These are phyloP conservation scores for Fraxinus sp. DNA, from an alignment of 305 asterid species.

Conservation along the genomic window DNA sequence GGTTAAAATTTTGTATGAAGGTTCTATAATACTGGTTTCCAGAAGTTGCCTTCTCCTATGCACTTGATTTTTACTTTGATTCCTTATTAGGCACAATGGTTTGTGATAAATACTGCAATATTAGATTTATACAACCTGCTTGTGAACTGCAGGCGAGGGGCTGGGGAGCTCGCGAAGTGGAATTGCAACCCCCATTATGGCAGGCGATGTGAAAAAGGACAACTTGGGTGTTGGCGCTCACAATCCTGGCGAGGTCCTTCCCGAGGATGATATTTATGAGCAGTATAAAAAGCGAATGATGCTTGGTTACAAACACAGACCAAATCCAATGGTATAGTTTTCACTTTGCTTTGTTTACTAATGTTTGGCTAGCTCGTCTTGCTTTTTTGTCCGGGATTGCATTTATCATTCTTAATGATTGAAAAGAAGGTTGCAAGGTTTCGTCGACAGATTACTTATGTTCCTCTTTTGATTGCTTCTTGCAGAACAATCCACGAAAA, in stretches of 20 bases:
- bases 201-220: slow-evolving; percentile 78
- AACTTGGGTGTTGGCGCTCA: slow-evolving; percentile 91
- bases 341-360: background rate
- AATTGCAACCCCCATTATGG: slow-evolving; percentile 82
- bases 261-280: slow-evolving; percentile 92
- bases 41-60: background rate
- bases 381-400: background rate
- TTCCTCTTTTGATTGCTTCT: background rate
- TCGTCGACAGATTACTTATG: background rate
- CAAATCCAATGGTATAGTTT: slow-evolving; percentile 80
- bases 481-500: slow-evolving; percentile 83
- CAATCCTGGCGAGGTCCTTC: slow-evolving; percentile 82
- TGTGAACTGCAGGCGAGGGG: slow-evolving; percentile 69
- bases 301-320: slow-evolving; percentile 88
- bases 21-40: background rate
- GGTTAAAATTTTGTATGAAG: background rate
- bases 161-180: slow-evolving; percentile 89
- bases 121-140: background rate
- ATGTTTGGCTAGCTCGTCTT: background rate
- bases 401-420: background rate
- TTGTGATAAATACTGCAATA: background rate
- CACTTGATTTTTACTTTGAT: background rate
- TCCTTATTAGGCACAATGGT: background rate
- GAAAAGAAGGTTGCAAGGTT: background rate
- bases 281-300: slow-evolving; percentile 97